These are phyloP conservation scores for Prunus yedoensis DNA, from an alignment of 331 rosid genomes.

Conservation along the genomic window DNA sequence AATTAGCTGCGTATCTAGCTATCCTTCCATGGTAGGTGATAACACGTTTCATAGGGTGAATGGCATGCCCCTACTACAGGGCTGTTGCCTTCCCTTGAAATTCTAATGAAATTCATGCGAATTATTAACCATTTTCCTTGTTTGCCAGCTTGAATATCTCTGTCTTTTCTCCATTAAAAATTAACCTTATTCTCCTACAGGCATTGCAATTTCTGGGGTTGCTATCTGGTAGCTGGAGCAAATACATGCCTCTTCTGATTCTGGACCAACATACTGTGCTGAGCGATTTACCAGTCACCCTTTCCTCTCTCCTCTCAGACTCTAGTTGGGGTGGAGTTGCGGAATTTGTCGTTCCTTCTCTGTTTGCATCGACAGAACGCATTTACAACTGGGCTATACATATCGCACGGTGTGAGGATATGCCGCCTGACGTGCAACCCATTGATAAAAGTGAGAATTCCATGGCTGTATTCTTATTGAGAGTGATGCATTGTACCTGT, in stretches of 20 bases:
- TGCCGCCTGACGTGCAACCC: slow-evolving; percentile 39
- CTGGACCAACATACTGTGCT: slow-evolving; percentile 57
- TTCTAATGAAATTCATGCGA: not conserved
- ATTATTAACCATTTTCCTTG: not conserved
- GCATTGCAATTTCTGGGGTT: slow-evolving; percentile 67
- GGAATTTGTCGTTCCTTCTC: slow-evolving; percentile 51
- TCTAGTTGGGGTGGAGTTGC: slow-evolving; percentile 53
- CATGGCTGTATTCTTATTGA: slow-evolving; percentile 44
- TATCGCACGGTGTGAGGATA: slow-evolving; percentile 30
- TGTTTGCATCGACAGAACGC: slow-evolving; percentile 67
- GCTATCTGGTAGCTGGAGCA: slow-evolving; percentile 74
- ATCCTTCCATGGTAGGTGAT: slow-evolving; percentile 79
- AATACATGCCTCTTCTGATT: slow-evolving; percentile 78
- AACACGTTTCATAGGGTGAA: not conserved
- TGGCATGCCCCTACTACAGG: not conserved
- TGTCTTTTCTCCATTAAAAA: not conserved
- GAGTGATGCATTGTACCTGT: slow-evolving; percentile 58
- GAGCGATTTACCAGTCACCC: slow-evolving; percentile 75
- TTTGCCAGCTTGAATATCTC: not conserved
- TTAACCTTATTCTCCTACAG: slow-evolving; percentile 42
- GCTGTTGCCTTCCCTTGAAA: not conserved
- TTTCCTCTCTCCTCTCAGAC: slow-evolving; percentile 66
- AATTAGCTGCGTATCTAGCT: slow-evolving; percentile 74
- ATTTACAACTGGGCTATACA: slow-evolving; percentile 47
- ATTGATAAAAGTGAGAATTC: slow-evolving; percentile 73